Evolutionary conservation across 2,329 filamentous ascomycete species (phyloP).

Genomic region (Teratosphaeria gauchensis): DNA sequence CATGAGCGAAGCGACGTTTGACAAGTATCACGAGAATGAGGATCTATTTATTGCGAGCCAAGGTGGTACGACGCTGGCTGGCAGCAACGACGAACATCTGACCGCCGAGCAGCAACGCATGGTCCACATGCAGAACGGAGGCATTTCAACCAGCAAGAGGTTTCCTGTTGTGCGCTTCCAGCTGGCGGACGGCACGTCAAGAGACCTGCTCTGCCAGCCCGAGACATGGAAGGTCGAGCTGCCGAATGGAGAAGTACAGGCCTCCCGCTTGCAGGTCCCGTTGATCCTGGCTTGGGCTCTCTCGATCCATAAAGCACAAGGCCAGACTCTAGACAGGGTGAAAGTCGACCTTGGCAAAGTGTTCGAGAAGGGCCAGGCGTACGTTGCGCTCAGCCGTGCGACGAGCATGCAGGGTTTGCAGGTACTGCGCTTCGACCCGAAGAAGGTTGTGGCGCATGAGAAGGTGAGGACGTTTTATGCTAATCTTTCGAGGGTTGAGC

Average conservation of each 20-base stretch:
- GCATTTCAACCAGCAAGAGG: constrained; percentile 43
- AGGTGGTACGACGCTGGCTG: constrained; percentile 10
- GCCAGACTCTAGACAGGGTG: constrained; percentile 85
- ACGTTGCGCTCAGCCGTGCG: constrained; percentile 89
- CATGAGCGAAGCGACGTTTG: constrained; percentile 53
- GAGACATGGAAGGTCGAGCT: constrained; percentile 96
- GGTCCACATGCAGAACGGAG: constrained; percentile 18
- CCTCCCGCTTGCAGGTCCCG: constrained; percentile 64
- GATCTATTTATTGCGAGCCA: constrained; percentile 10
- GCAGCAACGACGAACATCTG: not conserved
- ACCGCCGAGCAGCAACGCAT: constrained; percentile 1
- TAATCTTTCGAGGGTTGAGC: constrained; percentile 64
- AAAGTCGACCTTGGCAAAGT: constrained; percentile 87
- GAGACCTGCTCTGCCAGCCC: constrained; percentile 69
- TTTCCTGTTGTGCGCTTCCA: constrained; percentile 82
- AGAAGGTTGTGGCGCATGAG: constrained; percentile 89
- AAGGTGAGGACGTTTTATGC: constrained; percentile 78
- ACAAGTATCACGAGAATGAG: constrained; percentile 22
- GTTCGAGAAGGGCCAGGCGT: constrained; percentile 96
- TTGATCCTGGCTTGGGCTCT: constrained; percentile 94
- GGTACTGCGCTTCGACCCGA: constrained; percentile 77
- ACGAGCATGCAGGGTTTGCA: constrained; percentile 80
- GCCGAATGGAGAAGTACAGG: constrained; percentile 89
- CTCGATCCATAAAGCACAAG: constrained; percentile 96
- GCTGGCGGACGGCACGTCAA: constrained; percentile 64